A percentile compares a stretch with the other conserved stretches of the same genome.
Conservation (phyloP, 2,329 filamentous ascomycete species). For the Aureobasidium musti region DNA sequence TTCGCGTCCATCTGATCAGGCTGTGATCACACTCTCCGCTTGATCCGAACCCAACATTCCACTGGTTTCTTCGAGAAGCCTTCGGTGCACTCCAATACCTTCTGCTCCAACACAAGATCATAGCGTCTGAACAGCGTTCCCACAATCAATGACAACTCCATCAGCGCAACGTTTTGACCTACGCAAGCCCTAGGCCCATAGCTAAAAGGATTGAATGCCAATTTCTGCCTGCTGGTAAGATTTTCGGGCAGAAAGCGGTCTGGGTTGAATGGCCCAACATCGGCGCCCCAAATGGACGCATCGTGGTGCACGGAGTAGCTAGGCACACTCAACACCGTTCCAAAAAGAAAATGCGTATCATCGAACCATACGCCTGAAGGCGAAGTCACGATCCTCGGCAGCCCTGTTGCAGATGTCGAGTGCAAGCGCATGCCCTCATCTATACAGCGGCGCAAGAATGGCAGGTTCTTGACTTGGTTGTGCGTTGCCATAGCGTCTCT, state of each 20-base stretch:
- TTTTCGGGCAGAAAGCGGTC: constrained; percentile 48
- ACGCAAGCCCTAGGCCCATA: constrained; percentile 49
- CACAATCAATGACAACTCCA: constrained; percentile 47
- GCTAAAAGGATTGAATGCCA: constrained; percentile 47
- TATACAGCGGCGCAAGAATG: constrained; percentile 39
- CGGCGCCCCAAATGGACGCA: constrained; percentile 46
- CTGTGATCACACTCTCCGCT: not conserved
- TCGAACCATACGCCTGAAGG: constrained; percentile 36
- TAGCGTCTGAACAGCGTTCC: constrained; percentile 43
- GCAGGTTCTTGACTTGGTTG: constrained; percentile 37
- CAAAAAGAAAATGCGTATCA: constrained; percentile 34
- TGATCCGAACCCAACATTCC: constrained; percentile 37
- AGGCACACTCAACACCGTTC: constrained; percentile 45
- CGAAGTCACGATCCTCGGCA: constrained; percentile 36
- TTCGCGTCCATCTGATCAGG: not conserved
- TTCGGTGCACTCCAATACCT: constrained; percentile 40
- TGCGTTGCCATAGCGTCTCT: constrained; percentile 32
- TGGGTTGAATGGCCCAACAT: constrained; percentile 46
- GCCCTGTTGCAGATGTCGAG: constrained; percentile 37
- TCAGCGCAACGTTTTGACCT: constrained; percentile 48
- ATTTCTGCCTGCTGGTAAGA: constrained; percentile 43
- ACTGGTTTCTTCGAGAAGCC: constrained; percentile 42
- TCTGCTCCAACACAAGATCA: constrained; percentile 43
- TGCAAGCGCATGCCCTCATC: constrained; percentile 41
- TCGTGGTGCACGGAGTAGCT: constrained; percentile 48